Conservation (phyloP, 257 asterid genomes). For the Paraleonurus japonicus region DNA sequence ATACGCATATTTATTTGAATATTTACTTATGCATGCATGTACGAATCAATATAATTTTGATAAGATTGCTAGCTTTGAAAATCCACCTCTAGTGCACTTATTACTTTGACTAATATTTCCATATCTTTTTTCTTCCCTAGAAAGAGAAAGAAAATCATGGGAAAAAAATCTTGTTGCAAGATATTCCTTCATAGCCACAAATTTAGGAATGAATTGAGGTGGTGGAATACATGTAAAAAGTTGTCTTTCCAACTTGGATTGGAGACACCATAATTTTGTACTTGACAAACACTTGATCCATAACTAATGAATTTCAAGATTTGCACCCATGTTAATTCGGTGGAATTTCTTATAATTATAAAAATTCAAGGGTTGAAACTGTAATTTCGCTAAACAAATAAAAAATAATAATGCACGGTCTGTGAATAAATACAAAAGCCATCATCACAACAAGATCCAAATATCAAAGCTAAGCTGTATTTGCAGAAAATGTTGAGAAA, state of each 20-base stretch:
- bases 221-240: conserved; percentile 25
- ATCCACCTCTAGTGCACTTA: conserved; percentile 20
- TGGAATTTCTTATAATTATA: background rate
- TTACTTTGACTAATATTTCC: conserved; percentile 26
- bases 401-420: background rate
- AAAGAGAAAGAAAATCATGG: conserved; percentile 23
- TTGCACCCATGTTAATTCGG: background rate
- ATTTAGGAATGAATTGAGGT: conserved; percentile 31
- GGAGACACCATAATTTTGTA: conserved; percentile 44
- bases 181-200: conserved; percentile 33
- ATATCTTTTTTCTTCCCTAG: background rate
- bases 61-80: background rate
- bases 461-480: conserved; percentile 33
- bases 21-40: too few relatives aligned
- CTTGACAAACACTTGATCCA: conserved; percentile 1
- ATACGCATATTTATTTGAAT: too few relatives aligned
- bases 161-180: conserved; percentile 25
- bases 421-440: conserved; percentile 12
- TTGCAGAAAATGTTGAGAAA: conserved; percentile 32
- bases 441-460: conserved; percentile 27
- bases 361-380: conserved; percentile 10
- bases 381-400: background rate
- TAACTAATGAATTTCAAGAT: background rate
- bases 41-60: background rate
- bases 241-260: conserved; percentile 31